Conservation (phyloP, 768 basidiomycete species). For the Pleurotus djamor region DNA sequence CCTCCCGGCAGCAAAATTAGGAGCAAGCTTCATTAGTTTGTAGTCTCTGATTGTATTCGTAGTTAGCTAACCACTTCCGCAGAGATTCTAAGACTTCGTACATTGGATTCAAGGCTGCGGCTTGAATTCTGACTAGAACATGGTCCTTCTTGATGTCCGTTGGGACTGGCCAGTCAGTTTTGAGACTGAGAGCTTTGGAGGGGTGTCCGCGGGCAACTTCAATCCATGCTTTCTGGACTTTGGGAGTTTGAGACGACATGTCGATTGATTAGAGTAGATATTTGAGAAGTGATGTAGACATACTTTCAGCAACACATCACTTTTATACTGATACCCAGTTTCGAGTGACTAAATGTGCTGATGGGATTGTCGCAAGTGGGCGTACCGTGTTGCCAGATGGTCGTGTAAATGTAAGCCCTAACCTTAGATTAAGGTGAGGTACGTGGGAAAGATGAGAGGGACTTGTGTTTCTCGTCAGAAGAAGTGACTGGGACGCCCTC, state of each 20-base stretch:
- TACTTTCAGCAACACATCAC: too few relatives aligned
- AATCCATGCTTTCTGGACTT: neutral
- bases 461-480: neutral
- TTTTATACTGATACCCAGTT: too few relatives aligned
- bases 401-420: neutral
- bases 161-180: slow-evolving; percentile 15
- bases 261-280: neutral
- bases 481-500: neutral
- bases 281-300: neutral
- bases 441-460: neutral
- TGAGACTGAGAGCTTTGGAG: neutral
- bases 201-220: neutral
- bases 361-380: too few relatives aligned
- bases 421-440: neutral
- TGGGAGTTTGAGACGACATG: neutral
- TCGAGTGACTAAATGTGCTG: too few relatives aligned
- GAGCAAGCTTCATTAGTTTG: slow-evolving; percentile 51
- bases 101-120: slow-evolving; percentile 70
- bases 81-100: slow-evolving; percentile 23
- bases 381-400: too few relatives aligned
- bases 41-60: slow-evolving; percentile 41
- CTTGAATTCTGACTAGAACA: slow-evolving; percentile 49
- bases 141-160: slow-evolving; percentile 31
- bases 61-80: neutral
- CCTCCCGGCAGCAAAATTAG: slow-evolving; percentile 41